phyloP scores from a whole-genome alignment of 2,329 filamentous ascomycete species.

The Phialophora tarda region DNA sequence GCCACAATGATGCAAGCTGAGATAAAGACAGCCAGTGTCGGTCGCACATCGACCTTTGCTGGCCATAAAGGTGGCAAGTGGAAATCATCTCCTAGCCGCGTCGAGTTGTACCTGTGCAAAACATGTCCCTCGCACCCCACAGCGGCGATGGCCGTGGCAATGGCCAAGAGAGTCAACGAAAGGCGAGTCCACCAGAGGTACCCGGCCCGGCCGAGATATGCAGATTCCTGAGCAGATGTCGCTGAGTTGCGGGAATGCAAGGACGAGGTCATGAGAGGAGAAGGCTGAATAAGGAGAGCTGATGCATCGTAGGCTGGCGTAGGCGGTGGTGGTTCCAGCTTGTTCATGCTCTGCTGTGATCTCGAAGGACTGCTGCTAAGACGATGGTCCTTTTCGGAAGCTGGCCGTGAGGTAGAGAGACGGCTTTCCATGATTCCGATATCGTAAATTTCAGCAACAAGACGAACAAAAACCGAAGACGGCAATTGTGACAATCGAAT shows the following conservation, averaged over 20 bases:
- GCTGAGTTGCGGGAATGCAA: constrained; percentile 37
- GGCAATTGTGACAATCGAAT: not conserved
- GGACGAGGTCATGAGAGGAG: constrained; percentile 36
- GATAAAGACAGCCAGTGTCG: constrained; percentile 46
- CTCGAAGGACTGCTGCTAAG: constrained; percentile 10
- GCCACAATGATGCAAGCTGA: constrained; percentile 47
- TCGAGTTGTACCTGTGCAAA: constrained; percentile 48
- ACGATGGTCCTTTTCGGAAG: constrained; percentile 14
- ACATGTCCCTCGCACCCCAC: constrained; percentile 49
- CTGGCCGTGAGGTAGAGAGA: constrained; percentile 16
- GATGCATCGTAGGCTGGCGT: constrained; percentile 28
- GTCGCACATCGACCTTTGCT: constrained; percentile 49
- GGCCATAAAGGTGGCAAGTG: constrained; percentile 50
- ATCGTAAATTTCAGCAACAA: not conserved
- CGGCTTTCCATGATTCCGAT: constrained; percentile 19
- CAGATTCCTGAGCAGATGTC: constrained; percentile 33
- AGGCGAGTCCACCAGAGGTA: constrained; percentile 46
- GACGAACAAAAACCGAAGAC: not conserved
- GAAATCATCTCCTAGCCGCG: constrained; percentile 44
- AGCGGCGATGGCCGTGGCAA: constrained; percentile 42
- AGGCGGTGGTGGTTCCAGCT: constrained; percentile 20
- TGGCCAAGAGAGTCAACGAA: constrained; percentile 44
- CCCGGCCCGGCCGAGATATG: constrained; percentile 30
- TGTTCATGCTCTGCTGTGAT: constrained; percentile 24
- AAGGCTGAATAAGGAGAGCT: constrained; percentile 25